Evolutionary conservation across 2,329 filamentous ascomycete genomes (phyloP).

Genomic region (Alternaria consortialis): DNA sequence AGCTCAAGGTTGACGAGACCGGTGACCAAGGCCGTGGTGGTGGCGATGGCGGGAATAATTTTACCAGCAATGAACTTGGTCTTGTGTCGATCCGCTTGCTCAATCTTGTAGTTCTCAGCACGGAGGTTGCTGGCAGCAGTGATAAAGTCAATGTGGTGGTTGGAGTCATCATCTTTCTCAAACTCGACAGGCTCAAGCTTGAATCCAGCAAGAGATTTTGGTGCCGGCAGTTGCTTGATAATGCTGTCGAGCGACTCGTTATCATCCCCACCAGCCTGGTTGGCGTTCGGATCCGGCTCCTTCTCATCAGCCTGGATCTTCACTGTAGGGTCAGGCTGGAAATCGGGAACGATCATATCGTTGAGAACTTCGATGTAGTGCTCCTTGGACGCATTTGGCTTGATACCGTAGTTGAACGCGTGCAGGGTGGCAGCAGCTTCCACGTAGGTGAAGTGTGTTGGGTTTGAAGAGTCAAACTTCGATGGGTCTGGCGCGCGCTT

Average conservation of each 20-base stretch:
- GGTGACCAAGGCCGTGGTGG: constrained; percentile 93
- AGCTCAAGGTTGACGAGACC: constrained; percentile 91
- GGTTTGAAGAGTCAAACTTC: constrained; percentile 85
- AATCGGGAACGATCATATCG: constrained; percentile 95
- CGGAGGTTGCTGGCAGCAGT: constrained; percentile 95
- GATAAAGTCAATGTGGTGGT: constrained; percentile 99
- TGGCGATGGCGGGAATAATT: constrained; percentile 98
- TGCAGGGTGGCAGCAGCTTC: constrained; percentile 90
- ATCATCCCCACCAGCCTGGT: constrained; percentile 70
- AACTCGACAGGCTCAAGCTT: constrained; percentile 93
- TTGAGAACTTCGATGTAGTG: constrained; percentile 84
- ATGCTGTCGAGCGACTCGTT: constrained; percentile 78
- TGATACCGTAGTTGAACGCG: constrained; percentile 97
- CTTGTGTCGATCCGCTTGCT: constrained; percentile 91
- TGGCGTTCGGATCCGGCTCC: constrained; percentile 89
- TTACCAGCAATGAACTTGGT: constrained; percentile 99
- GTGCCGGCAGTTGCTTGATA: constrained; percentile 74
- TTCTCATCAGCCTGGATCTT: constrained; percentile 98
- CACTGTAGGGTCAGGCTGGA: constrained; percentile 85
- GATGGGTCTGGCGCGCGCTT: constrained; percentile 94
- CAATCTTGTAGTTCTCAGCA: constrained; percentile 97
- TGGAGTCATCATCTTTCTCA: constrained; percentile 98
- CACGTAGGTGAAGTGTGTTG: constrained; percentile 87
- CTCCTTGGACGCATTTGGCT: constrained; percentile 75
- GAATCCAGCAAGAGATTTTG: constrained; percentile 85